Evolutionary conservation across 257 asterid genomes (phyloP).

Genomic region (Solanum appendiculatum): DNA sequence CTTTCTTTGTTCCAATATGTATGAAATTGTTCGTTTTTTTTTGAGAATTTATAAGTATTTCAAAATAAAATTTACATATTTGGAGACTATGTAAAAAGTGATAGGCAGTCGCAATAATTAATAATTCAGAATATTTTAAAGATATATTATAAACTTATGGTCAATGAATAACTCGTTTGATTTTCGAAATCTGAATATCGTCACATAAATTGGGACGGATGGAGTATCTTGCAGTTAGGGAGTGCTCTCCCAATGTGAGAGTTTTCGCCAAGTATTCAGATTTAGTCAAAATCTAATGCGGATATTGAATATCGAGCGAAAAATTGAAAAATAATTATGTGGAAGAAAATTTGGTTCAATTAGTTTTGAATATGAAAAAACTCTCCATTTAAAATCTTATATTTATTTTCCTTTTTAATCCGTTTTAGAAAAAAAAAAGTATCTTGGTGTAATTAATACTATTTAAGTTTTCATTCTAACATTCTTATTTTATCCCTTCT

Average conservation of each 20-base stretch:
- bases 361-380: not conserved
- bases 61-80: not conserved
- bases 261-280: not conserved
- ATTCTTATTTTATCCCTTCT: no score
- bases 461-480: no score
- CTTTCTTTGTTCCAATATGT: accelerated
- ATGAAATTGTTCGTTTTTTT: not conserved
- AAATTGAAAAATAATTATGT: no score
- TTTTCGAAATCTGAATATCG: not conserved
- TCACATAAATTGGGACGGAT: not conserved
- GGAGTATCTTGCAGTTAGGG: not conserved
- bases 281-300: not conserved
- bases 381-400: no score
- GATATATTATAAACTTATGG: not conserved
- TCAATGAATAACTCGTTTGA: not conserved
- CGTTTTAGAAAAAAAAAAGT: no score
- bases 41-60: not conserved
- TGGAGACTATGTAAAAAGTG: not conserved
- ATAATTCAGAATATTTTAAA: not conserved
- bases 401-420: no score
- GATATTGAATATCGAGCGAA: not conserved
- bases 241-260: not conserved
- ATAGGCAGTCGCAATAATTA: not conserved
- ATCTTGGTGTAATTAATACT: no score
- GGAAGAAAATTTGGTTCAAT: no score